Evolutionary conservation across 257 asterid genomes (phyloP).

Genomic region (Rhazya stricta): DNA sequence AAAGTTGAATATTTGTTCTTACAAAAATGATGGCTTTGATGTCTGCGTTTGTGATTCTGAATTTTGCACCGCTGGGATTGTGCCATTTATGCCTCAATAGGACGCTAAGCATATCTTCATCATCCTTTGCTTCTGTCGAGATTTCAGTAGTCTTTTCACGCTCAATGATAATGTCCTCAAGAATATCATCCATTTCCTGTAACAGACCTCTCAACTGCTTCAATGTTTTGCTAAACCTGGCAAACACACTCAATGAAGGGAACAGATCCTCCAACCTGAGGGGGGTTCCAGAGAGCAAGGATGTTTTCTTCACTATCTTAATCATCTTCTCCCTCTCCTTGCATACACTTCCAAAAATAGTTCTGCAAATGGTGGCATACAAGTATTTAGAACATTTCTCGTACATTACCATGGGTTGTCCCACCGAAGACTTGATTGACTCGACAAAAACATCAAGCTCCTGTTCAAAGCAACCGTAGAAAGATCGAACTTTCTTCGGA

Average conservation of each 20-base stretch:
- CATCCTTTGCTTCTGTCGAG: not conserved
- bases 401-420: not conserved
- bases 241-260: not conserved
- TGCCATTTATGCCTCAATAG: not conserved
- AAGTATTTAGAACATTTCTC: not conserved
- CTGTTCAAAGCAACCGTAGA: conserved; percentile 2
- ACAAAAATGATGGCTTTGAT: not conserved
- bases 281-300: not conserved
- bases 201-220: not conserved
- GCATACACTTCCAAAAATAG: not conserved
- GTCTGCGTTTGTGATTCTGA: not conserved
- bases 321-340: not conserved
- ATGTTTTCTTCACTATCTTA: not conserved
- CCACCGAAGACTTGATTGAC: not conserved
- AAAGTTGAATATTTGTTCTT: not conserved
- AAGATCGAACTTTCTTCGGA: conserved; percentile 4
- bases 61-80: not conserved
- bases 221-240: not conserved
- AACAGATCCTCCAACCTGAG: not conserved
- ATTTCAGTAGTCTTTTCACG: not conserved
- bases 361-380: not conserved
- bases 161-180: not conserved
- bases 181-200: not conserved
- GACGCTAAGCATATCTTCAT: not conserved
- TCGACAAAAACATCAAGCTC: not conserved